A percentile compares a stretch with the other conserved stretches of the same genome.
These are phyloP conservation scores for Lepidopterella palustris DNA, from an alignment of 495 filamentous ascomycete genomes.

Conservation along the genomic window DNA sequence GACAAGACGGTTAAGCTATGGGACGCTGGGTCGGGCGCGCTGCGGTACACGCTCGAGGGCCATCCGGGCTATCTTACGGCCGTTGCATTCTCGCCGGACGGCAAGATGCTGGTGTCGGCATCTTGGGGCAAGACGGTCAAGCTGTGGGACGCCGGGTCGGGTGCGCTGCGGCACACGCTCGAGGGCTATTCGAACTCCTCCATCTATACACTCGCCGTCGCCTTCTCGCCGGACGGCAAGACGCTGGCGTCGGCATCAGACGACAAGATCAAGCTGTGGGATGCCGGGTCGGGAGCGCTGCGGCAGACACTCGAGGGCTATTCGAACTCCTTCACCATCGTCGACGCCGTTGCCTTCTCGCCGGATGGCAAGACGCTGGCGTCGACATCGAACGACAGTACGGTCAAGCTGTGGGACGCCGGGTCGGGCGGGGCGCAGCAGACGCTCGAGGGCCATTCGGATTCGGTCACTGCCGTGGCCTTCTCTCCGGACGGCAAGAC, in stretches of 20 bases:
- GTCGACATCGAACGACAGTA: too few relatives aligned
- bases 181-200: background rate
- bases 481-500: too few relatives aligned
- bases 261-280: slow-evolving; percentile 1
- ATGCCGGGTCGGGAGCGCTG: background rate
- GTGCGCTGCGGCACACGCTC: background rate
- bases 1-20: background rate
- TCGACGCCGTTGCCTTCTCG: slow-evolving; percentile 2
- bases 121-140: slow-evolving; percentile 1
- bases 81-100: slow-evolving; percentile 8
- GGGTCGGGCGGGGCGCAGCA: too few relatives aligned
- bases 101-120: slow-evolving; percentile 3
- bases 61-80: background rate
- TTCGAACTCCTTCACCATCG: background rate
- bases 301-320: background rate
- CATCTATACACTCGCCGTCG: background rate
- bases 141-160: slow-evolving; percentile 1
- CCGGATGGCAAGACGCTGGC: background rate
- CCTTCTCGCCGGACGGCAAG: slow-evolving; percentile 10
- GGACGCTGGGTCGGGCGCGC: background rate
- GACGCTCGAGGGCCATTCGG: too few relatives aligned
- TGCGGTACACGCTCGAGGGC: background rate
- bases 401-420: too few relatives aligned
- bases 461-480: too few relatives aligned
- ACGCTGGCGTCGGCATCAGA: background rate